Conservation (phyloP, 441 rosid genomes). For the Omphalea diandra region DNA sequence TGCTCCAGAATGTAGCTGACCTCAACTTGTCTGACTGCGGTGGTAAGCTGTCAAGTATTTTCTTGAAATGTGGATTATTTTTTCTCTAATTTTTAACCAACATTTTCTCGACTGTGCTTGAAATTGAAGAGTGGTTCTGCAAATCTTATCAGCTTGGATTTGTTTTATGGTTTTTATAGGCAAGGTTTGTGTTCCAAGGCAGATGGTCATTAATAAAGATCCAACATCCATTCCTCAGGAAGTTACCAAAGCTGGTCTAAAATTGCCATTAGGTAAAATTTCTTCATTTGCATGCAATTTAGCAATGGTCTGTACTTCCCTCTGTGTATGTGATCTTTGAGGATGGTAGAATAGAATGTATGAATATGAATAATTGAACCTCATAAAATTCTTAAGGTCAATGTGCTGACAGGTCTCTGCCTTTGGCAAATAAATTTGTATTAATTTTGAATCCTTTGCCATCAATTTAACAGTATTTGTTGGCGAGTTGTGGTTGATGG, state of each 20-base stretch:
- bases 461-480: not conserved
- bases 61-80: constrained; percentile 2
- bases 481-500: not conserved
- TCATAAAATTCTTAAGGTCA: constrained; percentile 5
- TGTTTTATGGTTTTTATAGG: constrained; percentile 43
- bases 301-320: not conserved
- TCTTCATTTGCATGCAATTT: not conserved
- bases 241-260: constrained; percentile 72
- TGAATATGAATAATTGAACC: constrained; percentile 4
- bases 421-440: not conserved
- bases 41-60: constrained; percentile 36
- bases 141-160: constrained; percentile 7
- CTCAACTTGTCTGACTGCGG: constrained; percentile 55
- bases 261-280: constrained; percentile 73
- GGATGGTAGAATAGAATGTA: not conserved
- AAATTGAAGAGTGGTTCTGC: not conserved
- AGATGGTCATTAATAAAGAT: constrained; percentile 69
- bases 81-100: not conserved
- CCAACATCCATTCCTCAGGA: constrained; percentile 55
- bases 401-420: not conserved
- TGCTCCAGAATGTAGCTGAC: constrained; percentile 82
- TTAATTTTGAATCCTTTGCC: not conserved
- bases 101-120: not conserved
- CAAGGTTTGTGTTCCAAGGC: constrained; percentile 72
- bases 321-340: not conserved